Percentiles rank a stretch among this genome's conserved stretches.
Evolutionary conservation across 2,329 filamentous ascomycete species (phyloP).

Genomic region (Neofusicoccum cordaticola): DNA sequence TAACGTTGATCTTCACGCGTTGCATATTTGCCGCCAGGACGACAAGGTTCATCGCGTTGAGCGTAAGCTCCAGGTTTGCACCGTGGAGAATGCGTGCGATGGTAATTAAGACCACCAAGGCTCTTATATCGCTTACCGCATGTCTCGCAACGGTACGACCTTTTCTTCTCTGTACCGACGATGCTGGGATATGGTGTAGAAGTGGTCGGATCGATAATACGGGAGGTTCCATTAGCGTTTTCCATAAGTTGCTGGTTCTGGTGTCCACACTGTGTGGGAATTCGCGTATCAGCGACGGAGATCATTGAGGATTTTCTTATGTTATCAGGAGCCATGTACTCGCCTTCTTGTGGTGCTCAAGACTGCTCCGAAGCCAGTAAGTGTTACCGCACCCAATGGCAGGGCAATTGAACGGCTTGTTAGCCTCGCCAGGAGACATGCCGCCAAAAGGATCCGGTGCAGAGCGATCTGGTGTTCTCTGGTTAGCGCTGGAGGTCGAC

Average conservation of each 20-base stretch:
- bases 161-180: slow-evolving; percentile 99
- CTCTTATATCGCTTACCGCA: slow-evolving; percentile 99
- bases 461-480: slow-evolving; percentile 63
- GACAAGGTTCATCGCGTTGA: slow-evolving; percentile 40
- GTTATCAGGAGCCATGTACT: slow-evolving; percentile 30
- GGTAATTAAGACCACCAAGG: slow-evolving; percentile 95
- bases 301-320: slow-evolving; percentile 7
- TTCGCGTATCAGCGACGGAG: slow-evolving; percentile 4
- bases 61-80: slow-evolving; percentile 79
- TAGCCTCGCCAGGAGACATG: slow-evolving; percentile 65
- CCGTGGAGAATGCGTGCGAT: slow-evolving; percentile 69
- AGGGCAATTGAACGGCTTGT: slow-evolving; percentile 95
- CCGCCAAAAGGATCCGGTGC: slow-evolving; percentile 63
- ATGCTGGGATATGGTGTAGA: slow-evolving; percentile 92
- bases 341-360: slow-evolving; percentile 81
- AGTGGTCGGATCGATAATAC: slow-evolving; percentile 95
- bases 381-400: slow-evolving; percentile 99
- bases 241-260: slow-evolving; percentile 95
- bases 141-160: slow-evolving; percentile 94
- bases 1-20: slow-evolving; percentile 47
- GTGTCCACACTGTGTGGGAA: slow-evolving; percentile 68
- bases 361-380: slow-evolving; percentile 98
- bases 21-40: slow-evolving; percentile 39
- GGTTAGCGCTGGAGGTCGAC: slow-evolving; percentile 71
- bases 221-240: slow-evolving; percentile 95